Evolutionary conservation across 768 basidiomycete genomes (phyloP).

Genomic region (Hericium rajendrae): DNA sequence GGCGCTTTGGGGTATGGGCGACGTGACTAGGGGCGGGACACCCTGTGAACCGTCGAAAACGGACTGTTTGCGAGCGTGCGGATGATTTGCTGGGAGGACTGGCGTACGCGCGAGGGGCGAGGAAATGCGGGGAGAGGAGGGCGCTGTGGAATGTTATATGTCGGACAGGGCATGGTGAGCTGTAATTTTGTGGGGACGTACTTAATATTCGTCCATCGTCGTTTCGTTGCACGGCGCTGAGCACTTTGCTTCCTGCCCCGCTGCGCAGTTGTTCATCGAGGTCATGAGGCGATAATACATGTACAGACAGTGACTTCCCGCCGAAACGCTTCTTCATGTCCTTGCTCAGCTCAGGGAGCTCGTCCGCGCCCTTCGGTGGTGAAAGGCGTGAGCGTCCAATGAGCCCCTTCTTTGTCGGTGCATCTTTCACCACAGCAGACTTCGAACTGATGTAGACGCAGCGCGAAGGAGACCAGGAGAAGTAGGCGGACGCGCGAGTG

Average conservation of each 20-base stretch:
- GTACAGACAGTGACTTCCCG: constrained; percentile 57
- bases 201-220: constrained; percentile 2
- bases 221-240: constrained; percentile 7
- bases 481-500: constrained; percentile 72
- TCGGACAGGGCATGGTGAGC: neutral
- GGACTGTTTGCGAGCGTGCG: constrained; percentile 71
- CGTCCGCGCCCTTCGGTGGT: constrained; percentile 3
- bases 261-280: constrained; percentile 14
- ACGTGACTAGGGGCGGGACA: neutral
- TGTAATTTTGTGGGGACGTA: neutral
- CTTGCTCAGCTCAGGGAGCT: constrained; percentile 19
- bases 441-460: constrained; percentile 26
- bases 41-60: constrained; percentile 34
- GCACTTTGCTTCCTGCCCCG: constrained; percentile 2
- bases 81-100: constrained; percentile 45
- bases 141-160: neutral
- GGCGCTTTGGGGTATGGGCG: constrained; percentile 17
- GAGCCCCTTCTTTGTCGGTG: constrained; percentile 36
- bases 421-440: constrained; percentile 2
- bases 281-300: constrained; percentile 40
- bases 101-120: constrained; percentile 43
- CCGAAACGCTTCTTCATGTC: neutral
- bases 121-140: constrained; percentile 6
- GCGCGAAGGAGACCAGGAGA: constrained; percentile 57
- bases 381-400: constrained; percentile 33